These are phyloP conservation scores for Coemansia umbellata DNA, from an alignment of 192 early-diverging fungal species.

Conservation along the genomic window DNA sequence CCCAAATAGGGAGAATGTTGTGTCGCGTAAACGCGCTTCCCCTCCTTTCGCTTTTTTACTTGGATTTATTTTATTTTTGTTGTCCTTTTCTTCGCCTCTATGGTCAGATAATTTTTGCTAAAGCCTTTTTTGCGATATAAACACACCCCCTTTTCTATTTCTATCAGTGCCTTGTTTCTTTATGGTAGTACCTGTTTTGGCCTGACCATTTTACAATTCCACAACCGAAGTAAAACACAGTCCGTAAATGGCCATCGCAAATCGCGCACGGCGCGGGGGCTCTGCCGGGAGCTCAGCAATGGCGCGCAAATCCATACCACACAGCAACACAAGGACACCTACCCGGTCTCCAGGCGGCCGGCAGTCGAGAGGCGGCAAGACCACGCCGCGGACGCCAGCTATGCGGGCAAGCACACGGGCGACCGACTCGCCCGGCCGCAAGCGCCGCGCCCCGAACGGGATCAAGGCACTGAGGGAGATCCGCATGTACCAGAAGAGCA, in stretches of 20 bases:
- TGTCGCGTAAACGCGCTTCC: slow-evolving; percentile 9
- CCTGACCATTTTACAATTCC: too few species aligned
- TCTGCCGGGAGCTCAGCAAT: slow-evolving; percentile 7
- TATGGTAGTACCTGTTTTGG: too few species aligned
- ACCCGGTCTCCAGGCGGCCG: slow-evolving; percentile 1
- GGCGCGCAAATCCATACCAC: slow-evolving; percentile 26
- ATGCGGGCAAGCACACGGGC: not conserved
- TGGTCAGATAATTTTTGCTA: too few species aligned
- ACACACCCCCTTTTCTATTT: too few species aligned
- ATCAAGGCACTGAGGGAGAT: slow-evolving; percentile 82
- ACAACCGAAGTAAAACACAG: not conserved
- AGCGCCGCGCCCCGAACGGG: slow-evolving; percentile 50
- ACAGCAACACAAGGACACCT: not conserved
- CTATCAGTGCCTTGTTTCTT: too few species aligned
- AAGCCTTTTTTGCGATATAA: too few species aligned
- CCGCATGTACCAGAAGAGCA: slow-evolving; percentile 76
- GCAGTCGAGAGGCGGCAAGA: slow-evolving; percentile 21
- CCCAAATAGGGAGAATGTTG: not conserved
- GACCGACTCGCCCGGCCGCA: slow-evolving; percentile 13
- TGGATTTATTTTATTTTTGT: not conserved
- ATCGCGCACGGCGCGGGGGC: slow-evolving; percentile 32
- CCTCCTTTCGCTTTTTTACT: not conserved
- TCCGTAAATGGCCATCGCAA: slow-evolving; percentile 2
- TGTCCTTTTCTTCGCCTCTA: not conserved
- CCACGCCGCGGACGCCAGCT: slow-evolving; percentile 8